Base-by-base conservation (phyloP, 2,329 filamentous ascomycete species). In the Ophidiomyces ophidiicola region DNA sequence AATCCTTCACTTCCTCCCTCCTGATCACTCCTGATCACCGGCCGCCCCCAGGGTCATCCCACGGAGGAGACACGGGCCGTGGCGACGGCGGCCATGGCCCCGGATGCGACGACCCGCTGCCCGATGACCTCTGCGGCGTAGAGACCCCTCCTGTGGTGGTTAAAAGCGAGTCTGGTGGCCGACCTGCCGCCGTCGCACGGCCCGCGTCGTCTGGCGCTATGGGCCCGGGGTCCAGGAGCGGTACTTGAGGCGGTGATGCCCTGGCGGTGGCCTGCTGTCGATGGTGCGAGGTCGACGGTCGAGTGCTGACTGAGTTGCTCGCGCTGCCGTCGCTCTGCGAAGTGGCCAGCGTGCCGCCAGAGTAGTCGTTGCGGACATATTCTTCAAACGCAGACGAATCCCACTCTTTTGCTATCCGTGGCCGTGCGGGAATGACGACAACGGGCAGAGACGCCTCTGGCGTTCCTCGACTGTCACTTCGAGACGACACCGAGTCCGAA, bases 351-450 rank as follows among this genome's bases (percentile, higher is more conserved):
- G 14, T 28, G 8, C 8, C 5, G n/a, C 14, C 14, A 28, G 36
- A 38, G 14, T 4, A 3, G 14, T 31, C 17, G 4, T 15, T 28
- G 10, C 30, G 37, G 20, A 39, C 20, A 6, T 39, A 39, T 12
- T 39, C 37, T 21, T 39, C 37, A 21, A 39, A 39, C 6, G 37
- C 37, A 11, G 37, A 33, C 11, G 37, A 33, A 33, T 39, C 69
- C 71, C 73, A 77, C 2, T 70, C 69, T 34, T 70, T 61, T 23
- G 67, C 67, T 20, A 63, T 61, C 25, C 42, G 25, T 15, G 70
- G 66, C 44, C 74, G 74, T 2, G 73, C 72, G 4, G 74, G 74
- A 31, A 78, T 74, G 26, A 78, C 64, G 3, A 70, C 74, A 8
- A 76, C 67, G 1, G 72, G 72, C 6, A 71, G 46, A 20, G 64